Evolutionary conservation across 805 yeast genomes (phyloP).

Genomic region (Metschnikowia colocasiae): DNA sequence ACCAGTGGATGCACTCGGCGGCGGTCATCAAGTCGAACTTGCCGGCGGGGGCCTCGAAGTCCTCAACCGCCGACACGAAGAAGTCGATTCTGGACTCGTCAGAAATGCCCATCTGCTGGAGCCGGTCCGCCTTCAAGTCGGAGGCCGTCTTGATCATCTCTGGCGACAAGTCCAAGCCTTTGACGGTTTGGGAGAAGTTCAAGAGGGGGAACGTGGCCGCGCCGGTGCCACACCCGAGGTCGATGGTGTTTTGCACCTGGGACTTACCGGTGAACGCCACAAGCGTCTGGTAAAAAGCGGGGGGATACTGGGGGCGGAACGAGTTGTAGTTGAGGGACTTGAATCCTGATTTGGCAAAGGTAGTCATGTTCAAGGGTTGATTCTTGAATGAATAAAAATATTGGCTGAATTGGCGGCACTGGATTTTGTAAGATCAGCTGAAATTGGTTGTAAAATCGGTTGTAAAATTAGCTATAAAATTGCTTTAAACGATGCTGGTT

Average conservation of each 20-base stretch:
- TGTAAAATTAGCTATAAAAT: no score
- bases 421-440: no score
- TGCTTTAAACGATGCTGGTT: no score
- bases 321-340: constrained; percentile 23
- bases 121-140: constrained; percentile 22
- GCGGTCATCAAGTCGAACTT: constrained; percentile 19
- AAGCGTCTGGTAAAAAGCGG: constrained; percentile 32
- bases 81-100: constrained; percentile 29
- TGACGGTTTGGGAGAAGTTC: constrained; percentile 33
- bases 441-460: no score
- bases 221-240: constrained; percentile 55
- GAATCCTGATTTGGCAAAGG: constrained; percentile 16
- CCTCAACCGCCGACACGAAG: constrained; percentile 32
- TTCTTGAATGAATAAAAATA: no score
- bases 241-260: constrained; percentile 27
- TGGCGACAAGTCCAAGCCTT: constrained; percentile 46
- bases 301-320: constrained; percentile 42
- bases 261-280: constrained; percentile 22
- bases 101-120: constrained; percentile 23
- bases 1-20: constrained; percentile 22
- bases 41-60: constrained; percentile 20
- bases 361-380: constrained; percentile 9
- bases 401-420: no score
- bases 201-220: constrained; percentile 46
- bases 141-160: constrained; percentile 46